Conservation (phyloP, 2,329 filamentous ascomycete species). For the Ophiostoma sp. region DNA sequence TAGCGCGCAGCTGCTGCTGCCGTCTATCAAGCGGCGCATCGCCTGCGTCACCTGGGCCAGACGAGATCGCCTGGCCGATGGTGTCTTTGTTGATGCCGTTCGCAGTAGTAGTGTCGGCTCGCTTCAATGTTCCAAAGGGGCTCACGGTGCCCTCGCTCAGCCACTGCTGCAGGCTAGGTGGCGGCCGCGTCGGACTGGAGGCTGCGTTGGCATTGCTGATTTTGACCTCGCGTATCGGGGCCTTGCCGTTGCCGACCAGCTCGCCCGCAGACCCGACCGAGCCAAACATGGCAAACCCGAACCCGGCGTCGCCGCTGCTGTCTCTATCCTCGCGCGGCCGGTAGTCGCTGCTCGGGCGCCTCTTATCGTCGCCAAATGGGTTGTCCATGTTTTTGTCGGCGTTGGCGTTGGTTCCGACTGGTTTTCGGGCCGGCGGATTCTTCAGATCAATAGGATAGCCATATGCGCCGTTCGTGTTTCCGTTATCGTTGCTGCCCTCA, state of each 20-base stretch:
- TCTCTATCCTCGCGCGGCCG: neutral
- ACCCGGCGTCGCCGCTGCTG: neutral
- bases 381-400: neutral
- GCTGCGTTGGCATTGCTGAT: neutral
- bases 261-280: neutral
- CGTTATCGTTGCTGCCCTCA: slow-evolving; percentile 13
- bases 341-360: slow-evolving; percentile 15
- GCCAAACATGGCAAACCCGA: neutral
- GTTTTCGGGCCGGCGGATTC: slow-evolving; percentile 22
- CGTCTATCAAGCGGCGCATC: slow-evolving; percentile 14
- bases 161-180: slow-evolving; percentile 34
- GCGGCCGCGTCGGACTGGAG: slow-evolving; percentile 22
- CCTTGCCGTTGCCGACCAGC: neutral
- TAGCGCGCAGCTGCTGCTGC: slow-evolving; percentile 23
- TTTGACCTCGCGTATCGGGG: neutral
- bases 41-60: neutral
- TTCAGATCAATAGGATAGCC: slow-evolving; percentile 32
- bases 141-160: slow-evolving; percentile 35
- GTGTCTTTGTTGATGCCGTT: neutral
- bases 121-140: slow-evolving; percentile 34
- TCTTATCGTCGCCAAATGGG: slow-evolving; percentile 11
- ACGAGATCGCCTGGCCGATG: slow-evolving; percentile 8
- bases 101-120: slow-evolving; percentile 9
- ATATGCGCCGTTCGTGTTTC: slow-evolving; percentile 22
- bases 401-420: neutral